phyloP scores from a whole-genome alignment of 2,329 filamentous ascomycete species.

The Penicillium sp. region DNA sequence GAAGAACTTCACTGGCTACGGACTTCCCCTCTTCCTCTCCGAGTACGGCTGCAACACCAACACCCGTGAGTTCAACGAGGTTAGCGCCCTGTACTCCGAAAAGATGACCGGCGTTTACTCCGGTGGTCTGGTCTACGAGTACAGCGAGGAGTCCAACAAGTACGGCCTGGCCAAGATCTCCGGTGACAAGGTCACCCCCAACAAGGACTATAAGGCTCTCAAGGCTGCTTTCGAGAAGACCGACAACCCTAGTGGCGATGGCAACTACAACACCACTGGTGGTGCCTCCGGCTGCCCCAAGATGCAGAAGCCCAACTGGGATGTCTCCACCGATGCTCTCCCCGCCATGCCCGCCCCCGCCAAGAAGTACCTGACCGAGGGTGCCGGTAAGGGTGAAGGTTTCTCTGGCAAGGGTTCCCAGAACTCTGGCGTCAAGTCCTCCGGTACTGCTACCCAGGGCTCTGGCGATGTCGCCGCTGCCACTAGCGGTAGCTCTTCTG shows the following conservation, averaged over 20 bases:
- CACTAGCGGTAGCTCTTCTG: conserved; percentile 13
- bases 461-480: conserved; percentile 43
- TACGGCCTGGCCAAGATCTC: conserved; percentile 75
- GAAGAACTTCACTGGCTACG: conserved; percentile 80
- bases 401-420: conserved; percentile 58
- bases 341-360: conserved; percentile 58
- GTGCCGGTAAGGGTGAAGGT: conserved; percentile 58
- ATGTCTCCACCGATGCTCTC: conserved; percentile 54
- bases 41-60: conserved; percentile 90
- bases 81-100: conserved; percentile 72
- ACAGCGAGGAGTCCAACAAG: conserved; percentile 76
- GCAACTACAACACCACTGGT: conserved; percentile 58
- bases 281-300: conserved; percentile 55
- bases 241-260: conserved; percentile 55
- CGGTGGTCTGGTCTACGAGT: conserved; percentile 95
- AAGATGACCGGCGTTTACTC: conserved; percentile 91
- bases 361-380: conserved; percentile 56
- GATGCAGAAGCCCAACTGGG: conserved; percentile 54
- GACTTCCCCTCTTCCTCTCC: conserved; percentile 87
- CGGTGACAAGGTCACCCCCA: conserved; percentile 56
- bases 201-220: conserved; percentile 62
- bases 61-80: conserved; percentile 76
- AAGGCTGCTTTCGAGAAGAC: conserved; percentile 53
- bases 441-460: conserved; percentile 51
- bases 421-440: conserved; percentile 52